phyloP scores from a whole-genome alignment of 495 filamentous ascomycete genomes.

The Aspergillus funiculosus region DNA sequence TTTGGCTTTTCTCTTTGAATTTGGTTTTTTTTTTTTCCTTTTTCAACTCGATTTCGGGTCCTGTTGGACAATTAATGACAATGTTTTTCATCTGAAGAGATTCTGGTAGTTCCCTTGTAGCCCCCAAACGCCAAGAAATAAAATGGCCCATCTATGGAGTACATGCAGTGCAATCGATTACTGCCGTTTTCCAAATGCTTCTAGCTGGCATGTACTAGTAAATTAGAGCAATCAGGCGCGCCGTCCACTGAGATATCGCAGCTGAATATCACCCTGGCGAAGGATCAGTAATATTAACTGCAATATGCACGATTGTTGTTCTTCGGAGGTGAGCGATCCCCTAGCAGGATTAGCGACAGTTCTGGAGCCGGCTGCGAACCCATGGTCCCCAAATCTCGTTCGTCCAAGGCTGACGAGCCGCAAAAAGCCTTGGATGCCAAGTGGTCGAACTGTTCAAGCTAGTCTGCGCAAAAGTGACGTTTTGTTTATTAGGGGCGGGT shows the following conservation, averaged over 20 bases:
- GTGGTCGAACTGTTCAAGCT: neutral
- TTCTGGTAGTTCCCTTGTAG: no score
- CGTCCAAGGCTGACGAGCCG: neutral
- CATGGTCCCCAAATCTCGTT: neutral
- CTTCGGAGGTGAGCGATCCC: neutral
- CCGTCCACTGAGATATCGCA: no score
- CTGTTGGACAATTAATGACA: neutral
- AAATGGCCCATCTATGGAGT: no score
- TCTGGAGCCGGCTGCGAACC: neutral
- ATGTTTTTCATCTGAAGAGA: slow-evolving; percentile 2
- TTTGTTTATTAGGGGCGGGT: neutral
- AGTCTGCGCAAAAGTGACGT: neutral
- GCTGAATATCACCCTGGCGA: no score
- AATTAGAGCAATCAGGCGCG: no score
- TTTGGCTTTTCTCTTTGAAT: neutral
- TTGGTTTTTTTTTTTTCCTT: neutral
- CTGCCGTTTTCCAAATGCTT: no score
- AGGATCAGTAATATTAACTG: neutral
- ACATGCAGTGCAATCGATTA: no score
- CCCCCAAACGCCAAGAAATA: no score
- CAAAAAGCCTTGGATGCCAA: neutral
- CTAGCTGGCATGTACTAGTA: no score
- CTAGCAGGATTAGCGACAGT: neutral
- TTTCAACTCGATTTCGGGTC: neutral
- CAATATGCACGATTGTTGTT: neutral